Evolutionary conservation across 768 basidiomycete genomes (phyloP), one percentile per base, ranked within the genome.

Genomic region (Neoboletus brunneissimus): DNA sequence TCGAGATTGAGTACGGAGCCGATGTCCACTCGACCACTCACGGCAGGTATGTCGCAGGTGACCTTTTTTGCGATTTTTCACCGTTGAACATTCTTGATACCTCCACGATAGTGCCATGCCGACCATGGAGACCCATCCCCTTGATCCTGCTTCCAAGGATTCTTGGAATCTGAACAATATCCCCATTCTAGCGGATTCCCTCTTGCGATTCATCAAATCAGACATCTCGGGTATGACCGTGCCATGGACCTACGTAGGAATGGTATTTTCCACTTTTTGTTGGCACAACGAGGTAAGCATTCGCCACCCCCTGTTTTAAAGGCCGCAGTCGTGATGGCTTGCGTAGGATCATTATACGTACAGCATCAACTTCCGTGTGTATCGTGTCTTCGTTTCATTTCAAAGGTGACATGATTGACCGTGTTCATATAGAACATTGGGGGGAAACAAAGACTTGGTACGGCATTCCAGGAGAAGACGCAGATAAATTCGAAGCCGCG

Each of bases 361-460:
- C 71, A 94, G 91, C 71, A 85, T 98, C 68, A 94, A 95, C 72
- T 95, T 85, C 74, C 91, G 92, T 94, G 73, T 69, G 91, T 59
- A 29, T 50, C 61, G 58, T 58, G 49, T 51, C n/a, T 53, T 56
- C 48, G 42, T 35, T 61, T 56, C 50, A 53, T 65, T 54, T 62
- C 55, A 61, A 44, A 27, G 38, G 59, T 56, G 61, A 65, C 18
- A 59, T 66, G 59, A 67, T 66, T 67, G 66, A 61, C 69, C 56
- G 52, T 44, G 56, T 46, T 59, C 56, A 58, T 61, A 31, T 61
- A 95, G 94, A 96, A 89, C 94, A 98, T 70, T 98, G 94, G 92
- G 97, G 97, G 29, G 96, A 97, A 70, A 96, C 96, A 34, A 99
- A 99, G 79, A 99, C 96, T 0, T 99, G 97, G 97, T 99, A 99